These are phyloP conservation scores for Alternaria gansuensis DNA, from an alignment of 2,329 filamentous ascomycete species.

Conservation along the genomic window DNA sequence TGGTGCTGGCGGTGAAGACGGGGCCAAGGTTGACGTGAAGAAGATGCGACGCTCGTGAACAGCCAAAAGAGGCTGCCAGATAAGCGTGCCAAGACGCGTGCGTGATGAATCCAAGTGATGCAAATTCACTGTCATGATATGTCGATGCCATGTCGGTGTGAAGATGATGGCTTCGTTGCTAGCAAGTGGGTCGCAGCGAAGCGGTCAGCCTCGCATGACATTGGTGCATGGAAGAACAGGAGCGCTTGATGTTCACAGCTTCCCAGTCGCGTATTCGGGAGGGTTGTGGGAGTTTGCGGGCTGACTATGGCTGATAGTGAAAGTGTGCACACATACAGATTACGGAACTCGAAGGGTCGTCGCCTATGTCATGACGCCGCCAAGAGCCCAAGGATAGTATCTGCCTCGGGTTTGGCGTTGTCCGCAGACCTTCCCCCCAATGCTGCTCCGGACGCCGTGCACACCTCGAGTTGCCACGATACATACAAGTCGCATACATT, in stretches of 20 bases:
- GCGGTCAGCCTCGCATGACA: slow-evolving; percentile 1
- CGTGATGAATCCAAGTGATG: not conserved
- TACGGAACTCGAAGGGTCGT: not conserved
- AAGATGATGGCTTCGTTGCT: slow-evolving; percentile 3
- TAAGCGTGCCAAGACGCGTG: slow-evolving; percentile 23
- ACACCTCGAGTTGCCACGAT: slow-evolving; percentile 22
- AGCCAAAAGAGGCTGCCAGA: slow-evolving; percentile 20
- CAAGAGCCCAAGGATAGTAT: slow-evolving; percentile 15
- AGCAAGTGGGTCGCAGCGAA: slow-evolving; percentile 5
- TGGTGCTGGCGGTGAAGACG: slow-evolving; percentile 5
- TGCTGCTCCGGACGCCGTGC: slow-evolving; percentile 33
- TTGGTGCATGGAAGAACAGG: not conserved
- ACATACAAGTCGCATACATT: slow-evolving; percentile 24
- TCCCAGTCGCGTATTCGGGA: not conserved
- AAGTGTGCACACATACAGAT: not conserved
- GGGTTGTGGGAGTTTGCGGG: not conserved
- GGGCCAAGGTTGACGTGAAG: slow-evolving; percentile 26
- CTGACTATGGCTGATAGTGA: not conserved
- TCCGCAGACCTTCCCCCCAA: slow-evolving; percentile 19
- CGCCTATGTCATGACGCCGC: slow-evolving; percentile 14
- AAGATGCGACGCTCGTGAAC: slow-evolving; percentile 13
- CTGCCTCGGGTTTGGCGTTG: slow-evolving; percentile 1
- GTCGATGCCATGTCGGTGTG: not conserved
- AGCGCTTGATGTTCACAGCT: not conserved
- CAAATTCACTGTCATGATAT: not conserved